phyloP scores from a whole-genome alignment of 768 basidiomycete species.

The Lactifluus hygrophoroides region DNA sequence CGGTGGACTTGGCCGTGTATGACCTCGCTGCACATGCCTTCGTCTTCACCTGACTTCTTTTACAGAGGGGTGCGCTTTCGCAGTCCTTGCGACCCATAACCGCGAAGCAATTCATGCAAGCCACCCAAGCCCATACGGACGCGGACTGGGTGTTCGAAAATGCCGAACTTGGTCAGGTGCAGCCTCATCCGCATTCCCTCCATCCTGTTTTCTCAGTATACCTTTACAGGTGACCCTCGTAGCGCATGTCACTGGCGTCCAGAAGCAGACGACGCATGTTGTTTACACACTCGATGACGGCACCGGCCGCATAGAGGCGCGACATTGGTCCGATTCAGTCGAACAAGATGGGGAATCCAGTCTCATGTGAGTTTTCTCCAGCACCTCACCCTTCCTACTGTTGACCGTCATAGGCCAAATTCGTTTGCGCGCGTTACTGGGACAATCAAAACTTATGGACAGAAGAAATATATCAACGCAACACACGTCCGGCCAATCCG shows the following conservation, averaged over 20 bases:
- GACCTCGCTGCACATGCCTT: constrained; percentile 18
- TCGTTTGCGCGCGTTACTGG: constrained; percentile 78
- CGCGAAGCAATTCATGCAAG: constrained; percentile 62
- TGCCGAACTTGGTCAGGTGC: constrained; percentile 71
- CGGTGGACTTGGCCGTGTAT: constrained; percentile 39
- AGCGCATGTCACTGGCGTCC: constrained; percentile 60
- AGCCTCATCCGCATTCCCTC: constrained; percentile 8
- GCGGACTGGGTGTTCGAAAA: constrained; percentile 84
- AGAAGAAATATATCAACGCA: constrained; percentile 76
- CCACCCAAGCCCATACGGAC: constrained; percentile 79
- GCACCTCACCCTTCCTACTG: neutral
- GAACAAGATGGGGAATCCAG: constrained; percentile 46
- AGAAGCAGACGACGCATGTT: constrained; percentile 69
- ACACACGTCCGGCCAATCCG: constrained; percentile 58
- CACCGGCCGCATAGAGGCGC: constrained; percentile 66
- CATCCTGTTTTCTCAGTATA: neutral
- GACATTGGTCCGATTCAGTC: constrained; percentile 73
- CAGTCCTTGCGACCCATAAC: constrained; percentile 66
- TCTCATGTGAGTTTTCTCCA: constrained; percentile 33
- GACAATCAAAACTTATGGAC: constrained; percentile 69
- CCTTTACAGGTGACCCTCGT: constrained; percentile 56
- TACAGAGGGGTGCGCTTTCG: constrained; percentile 31
- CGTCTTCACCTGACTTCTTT: neutral
- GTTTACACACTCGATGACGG: constrained; percentile 82
- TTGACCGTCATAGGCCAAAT: constrained; percentile 45